Percentiles rank a stretch among this genome's conserved stretches.
Conservation (phyloP, 495 filamentous ascomycete genomes). For the Podospora sp. region DNA sequence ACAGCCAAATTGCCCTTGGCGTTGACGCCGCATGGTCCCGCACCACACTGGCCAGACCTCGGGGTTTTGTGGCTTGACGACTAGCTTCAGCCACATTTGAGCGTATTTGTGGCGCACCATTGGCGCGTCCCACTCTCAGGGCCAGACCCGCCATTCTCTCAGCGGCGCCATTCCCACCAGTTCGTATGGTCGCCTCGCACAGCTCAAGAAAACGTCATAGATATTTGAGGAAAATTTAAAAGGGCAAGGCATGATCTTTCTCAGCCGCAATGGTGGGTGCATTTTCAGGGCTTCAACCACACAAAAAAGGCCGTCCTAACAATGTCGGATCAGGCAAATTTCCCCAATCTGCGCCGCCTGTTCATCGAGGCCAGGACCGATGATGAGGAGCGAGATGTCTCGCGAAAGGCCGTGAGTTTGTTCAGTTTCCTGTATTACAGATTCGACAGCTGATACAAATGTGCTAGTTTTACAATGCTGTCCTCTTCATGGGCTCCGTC, state of each 20-base stretch:
- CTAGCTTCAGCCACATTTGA: slow-evolving; percentile 31
- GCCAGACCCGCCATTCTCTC: not conserved
- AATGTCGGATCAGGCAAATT: slow-evolving; percentile 65
- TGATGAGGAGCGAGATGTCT: slow-evolving; percentile 92
- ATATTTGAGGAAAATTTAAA: not conserved
- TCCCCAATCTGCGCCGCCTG: slow-evolving; percentile 92
- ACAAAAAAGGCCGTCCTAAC: not conserved
- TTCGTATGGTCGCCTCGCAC: not conserved
- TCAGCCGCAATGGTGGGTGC: not conserved
- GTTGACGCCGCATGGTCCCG: slow-evolving; percentile 1
- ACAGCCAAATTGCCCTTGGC: slow-evolving; percentile 19
- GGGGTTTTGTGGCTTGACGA: slow-evolving; percentile 25
- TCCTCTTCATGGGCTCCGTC: slow-evolving; percentile 92
- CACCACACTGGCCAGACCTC: not conserved
- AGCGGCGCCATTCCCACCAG: not conserved
- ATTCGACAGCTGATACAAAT: slow-evolving; percentile 15
- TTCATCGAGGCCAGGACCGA: slow-evolving; percentile 96
- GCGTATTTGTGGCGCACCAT: not conserved
- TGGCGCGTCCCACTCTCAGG: not conserved
- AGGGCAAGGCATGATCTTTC: not conserved
- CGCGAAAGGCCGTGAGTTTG: slow-evolving; percentile 78
- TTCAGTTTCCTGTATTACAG: not conserved
- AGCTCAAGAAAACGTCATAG: not conserved
- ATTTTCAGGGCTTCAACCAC: not conserved
- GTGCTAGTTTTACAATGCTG: slow-evolving; percentile 90